phyloP scores from a whole-genome alignment of 2,329 filamentous ascomycete species.

The Xylaria sp. region DNA sequence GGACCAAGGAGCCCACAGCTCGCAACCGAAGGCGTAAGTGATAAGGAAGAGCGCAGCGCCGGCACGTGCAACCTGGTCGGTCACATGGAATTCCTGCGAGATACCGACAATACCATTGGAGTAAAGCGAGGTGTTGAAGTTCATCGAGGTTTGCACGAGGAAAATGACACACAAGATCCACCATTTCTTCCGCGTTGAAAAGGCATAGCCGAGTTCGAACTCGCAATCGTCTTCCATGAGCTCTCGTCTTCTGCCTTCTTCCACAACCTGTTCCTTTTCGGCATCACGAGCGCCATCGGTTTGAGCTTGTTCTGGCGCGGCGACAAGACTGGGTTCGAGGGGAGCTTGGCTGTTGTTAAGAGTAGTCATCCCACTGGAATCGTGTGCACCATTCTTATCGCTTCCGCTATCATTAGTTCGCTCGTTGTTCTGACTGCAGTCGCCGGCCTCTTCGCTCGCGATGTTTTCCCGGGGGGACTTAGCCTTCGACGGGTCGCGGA shows the following conservation, averaged over 20 bases:
- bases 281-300: not conserved
- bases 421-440: not conserved
- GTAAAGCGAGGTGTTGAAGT: constrained; percentile 80
- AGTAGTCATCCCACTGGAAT: not conserved
- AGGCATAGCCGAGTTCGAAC: constrained; percentile 71
- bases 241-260: constrained; percentile 39
- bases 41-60: constrained; percentile 84
- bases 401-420: not conserved
- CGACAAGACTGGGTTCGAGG: not conserved
- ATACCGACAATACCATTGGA: constrained; percentile 75
- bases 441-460: too few species aligned
- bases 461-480: not conserved
- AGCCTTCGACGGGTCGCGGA: not conserved
- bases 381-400: not conserved
- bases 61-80: constrained; percentile 72
- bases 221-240: constrained; percentile 64
- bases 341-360: not conserved
- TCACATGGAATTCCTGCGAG: constrained; percentile 72
- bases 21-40: constrained; percentile 85
- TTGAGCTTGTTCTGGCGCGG: not conserved
- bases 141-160: constrained; percentile 79
- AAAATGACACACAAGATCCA: constrained; percentile 78
- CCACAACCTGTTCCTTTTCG: not conserved
- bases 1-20: constrained; percentile 88
- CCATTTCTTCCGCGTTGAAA: constrained; percentile 73